Evolutionary conservation across 495 filamentous ascomycete species (phyloP).

Genomic region (Corynascus novoguineensis): DNA sequence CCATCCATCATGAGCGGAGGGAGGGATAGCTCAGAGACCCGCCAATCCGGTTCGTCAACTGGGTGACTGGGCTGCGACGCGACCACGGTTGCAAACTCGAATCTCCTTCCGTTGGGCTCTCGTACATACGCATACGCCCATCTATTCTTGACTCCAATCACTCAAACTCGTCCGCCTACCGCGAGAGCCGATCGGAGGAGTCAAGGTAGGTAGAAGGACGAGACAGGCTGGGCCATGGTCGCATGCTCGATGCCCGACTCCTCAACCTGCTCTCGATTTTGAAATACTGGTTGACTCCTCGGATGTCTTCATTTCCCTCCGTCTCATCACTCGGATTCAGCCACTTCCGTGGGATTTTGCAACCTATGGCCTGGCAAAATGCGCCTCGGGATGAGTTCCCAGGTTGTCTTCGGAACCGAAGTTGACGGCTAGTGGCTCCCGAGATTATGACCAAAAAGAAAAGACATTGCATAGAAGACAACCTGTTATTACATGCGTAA

Average conservation of each 20-base stretch:
- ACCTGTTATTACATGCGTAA: slow-evolving; percentile 17
- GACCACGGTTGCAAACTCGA: not conserved
- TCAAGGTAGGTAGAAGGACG: not conserved
- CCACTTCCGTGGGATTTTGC: slow-evolving; percentile 5
- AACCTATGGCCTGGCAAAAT: slow-evolving; percentile 13
- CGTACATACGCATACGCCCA: not conserved
- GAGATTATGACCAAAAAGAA: slow-evolving; percentile 4
- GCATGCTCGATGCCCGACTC: not conserved
- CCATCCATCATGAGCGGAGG: not conserved
- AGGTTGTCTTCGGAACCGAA: slow-evolving; percentile 22
- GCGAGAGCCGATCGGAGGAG: not conserved
- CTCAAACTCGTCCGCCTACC: too few species aligned
- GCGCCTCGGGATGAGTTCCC: slow-evolving; percentile 17
- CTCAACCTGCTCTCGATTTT: not conserved
- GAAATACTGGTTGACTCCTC: not conserved
- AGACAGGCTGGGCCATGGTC: not conserved
- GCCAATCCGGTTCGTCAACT: not conserved
- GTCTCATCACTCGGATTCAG: slow-evolving; percentile 1
- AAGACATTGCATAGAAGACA: slow-evolving; percentile 23
- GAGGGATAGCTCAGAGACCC: not conserved
- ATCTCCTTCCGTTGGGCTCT: not conserved
- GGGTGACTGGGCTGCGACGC: not conserved
- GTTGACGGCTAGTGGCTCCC: slow-evolving; percentile 16
- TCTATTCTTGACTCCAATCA: not conserved
- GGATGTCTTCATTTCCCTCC: not conserved